Percentiles rank a stretch among this genome's conserved stretches.
Evolutionary conservation across 2,329 filamentous ascomycete genomes (phyloP).

Genomic region (Eutypa lata): DNA sequence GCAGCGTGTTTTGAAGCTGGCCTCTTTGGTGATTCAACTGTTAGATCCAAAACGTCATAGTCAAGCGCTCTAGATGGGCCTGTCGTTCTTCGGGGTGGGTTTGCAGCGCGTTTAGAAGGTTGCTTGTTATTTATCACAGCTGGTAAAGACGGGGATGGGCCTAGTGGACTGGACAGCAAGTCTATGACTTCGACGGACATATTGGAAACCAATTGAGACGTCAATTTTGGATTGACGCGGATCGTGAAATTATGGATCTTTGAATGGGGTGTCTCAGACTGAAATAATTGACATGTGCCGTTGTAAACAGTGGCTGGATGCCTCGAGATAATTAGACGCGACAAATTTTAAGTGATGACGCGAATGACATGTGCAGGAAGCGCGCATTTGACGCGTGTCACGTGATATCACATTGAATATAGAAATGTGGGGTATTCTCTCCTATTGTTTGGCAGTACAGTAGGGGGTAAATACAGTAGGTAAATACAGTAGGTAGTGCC

Average conservation of each 20-base stretch:
- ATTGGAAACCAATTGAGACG: slow-evolving; percentile 2
- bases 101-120: background rate
- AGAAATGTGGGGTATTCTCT: background rate
- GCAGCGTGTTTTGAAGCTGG: background rate
- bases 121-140: slow-evolving; percentile 1
- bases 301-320: background rate
- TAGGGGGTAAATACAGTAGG: too few species aligned
- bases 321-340: background rate
- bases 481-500: too few species aligned
- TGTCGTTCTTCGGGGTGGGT: slow-evolving; percentile 2
- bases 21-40: slow-evolving; percentile 1
- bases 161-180: slow-evolving; percentile 30
- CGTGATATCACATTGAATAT: background rate
- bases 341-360: background rate
- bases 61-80: slow-evolving; percentile 10
- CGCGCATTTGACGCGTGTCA: background rate
- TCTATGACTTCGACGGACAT: slow-evolving; percentile 35
- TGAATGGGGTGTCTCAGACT: background rate
- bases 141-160: slow-evolving; percentile 2
- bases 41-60: slow-evolving; percentile 8
- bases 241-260: background rate
- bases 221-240: background rate
- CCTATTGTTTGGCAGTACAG: too few species aligned
- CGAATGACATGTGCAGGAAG: background rate
- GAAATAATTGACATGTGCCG: background rate